Evolutionary conservation across 2,329 filamentous ascomycete species (phyloP), one percentile per base, ranked within the genome.

Genomic region (Sodiomyces alkalinus): DNA sequence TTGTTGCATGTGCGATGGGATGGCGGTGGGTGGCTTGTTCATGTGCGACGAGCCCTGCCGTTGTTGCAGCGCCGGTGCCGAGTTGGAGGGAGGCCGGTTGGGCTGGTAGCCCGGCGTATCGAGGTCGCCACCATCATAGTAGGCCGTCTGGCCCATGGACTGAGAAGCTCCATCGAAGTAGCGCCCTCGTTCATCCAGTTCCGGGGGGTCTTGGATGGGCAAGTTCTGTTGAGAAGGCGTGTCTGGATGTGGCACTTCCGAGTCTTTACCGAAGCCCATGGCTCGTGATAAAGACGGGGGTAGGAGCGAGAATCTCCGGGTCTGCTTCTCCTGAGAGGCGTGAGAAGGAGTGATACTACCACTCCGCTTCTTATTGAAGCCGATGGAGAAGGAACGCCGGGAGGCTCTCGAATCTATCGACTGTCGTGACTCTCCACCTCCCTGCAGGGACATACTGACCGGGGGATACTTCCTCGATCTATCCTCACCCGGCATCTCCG

Each of bases 391-490:
- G 0, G 79, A 83, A 25, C 76, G 70, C 15, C 79, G 68, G 18
- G 71, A 72, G 12, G 55, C 56, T 37, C 60, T 61, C 3, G 77
- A 85, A 39, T 86, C 80, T 44, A 80, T 70, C 1, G 80, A 86
- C 22, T 62, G 60, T 26, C 79, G 62, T 9, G 62, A 52, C 28
- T 67, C 61, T 21, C 73, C 69, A 13, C 11, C 18, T 19, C 61
- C 62, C 5, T 70, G 59, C 51, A 79, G 70, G 36, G 78, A 71
- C 83, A 94, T 92, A 57, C 85, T 93, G 26, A 87, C 80, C 4
- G 87, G 87, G 31, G 87, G 87, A 45, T 94, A 92, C 38, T 69
- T 76, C 48, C 72, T 75, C 36, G 75, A 74, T 48, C 81, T 53
- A 73, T 37, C 62, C 55, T 32, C 38, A 29, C 39, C 39, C 21